These are phyloP conservation scores for Trichoderma breve DNA, from an alignment of 2,329 filamentous ascomycete genomes.

Conservation along the genomic window DNA sequence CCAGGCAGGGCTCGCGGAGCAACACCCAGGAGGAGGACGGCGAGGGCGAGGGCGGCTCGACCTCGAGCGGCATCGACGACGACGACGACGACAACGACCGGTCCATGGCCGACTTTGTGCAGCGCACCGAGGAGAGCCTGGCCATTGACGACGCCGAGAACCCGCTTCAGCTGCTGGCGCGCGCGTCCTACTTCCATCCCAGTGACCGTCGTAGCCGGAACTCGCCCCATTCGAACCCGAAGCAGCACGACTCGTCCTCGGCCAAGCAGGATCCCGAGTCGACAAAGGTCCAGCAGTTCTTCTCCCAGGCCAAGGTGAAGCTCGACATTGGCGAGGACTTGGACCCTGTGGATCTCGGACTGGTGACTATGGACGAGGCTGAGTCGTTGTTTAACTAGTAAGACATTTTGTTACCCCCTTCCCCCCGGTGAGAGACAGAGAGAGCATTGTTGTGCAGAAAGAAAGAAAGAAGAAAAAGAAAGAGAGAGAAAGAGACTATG, in stretches of 20 bases:
- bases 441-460: not conserved
- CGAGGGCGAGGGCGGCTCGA: slow-evolving; percentile 33
- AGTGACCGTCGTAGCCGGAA: slow-evolving; percentile 35
- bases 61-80: slow-evolving; percentile 33
- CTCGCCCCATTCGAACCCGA: slow-evolving; percentile 27
- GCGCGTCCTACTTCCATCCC: slow-evolving; percentile 65
- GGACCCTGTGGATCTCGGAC: slow-evolving; percentile 67
- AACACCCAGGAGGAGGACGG: slow-evolving; percentile 32
- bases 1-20: slow-evolving; percentile 31
- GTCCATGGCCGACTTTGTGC: slow-evolving; percentile 30
- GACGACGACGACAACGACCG: slow-evolving; percentile 33
- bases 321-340: slow-evolving; percentile 62
- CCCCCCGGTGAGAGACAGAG: not conserved
- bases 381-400: slow-evolving; percentile 27
- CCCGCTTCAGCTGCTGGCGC: slow-evolving; percentile 68
- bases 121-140: slow-evolving; percentile 48
- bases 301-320: slow-evolving; percentile 61
- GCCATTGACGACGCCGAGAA: slow-evolving; percentile 73
- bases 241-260: slow-evolving; percentile 9
- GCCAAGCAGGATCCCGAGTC: slow-evolving; percentile 29
- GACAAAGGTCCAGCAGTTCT: slow-evolving; percentile 59
- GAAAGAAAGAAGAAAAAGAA: not conserved
- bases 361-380: slow-evolving; percentile 65
- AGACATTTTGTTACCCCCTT: not conserved
- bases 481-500: not conserved